Evolutionary conservation across 805 yeast genomes (phyloP), one percentile per base, ranked within the genome.

Genomic region (Saccharomycopsis sp.): DNA sequence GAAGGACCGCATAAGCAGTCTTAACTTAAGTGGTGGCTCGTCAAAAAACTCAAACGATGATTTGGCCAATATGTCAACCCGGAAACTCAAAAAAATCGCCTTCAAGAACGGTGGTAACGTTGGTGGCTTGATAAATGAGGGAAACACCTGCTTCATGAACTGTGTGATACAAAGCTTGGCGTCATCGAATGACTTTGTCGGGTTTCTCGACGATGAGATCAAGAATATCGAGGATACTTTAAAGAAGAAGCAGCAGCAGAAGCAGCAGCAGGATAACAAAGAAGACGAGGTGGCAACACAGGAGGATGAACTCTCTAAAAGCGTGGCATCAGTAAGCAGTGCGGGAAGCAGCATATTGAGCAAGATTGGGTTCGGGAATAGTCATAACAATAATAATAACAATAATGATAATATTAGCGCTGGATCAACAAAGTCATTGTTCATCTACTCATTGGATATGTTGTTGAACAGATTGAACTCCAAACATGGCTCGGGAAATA

Each of bases 121-220:
- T 25, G 96, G 95, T 19, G 96, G 96, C 1, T 68, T 88, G 27
- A 70, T 73, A 44, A 88, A 88, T 56, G 95, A 85, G 49, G 96
- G 96, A 10, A 88, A 88, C 56, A 86, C 96, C 0, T 88, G 96
- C 59, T 88, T 88, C 53, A 86, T 87, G 94, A 88, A 88, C 61
- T 76, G 87, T 18, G 96, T 88, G 1, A 59, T 88, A 20, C 96
- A 88, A 58, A 72, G 83, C 13, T 61, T 87, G 42, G 87, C 95
- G 0, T 79, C 89, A 0, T 79, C 92, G 0, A 67, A 69, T 19
- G 72, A 77, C 26, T 62, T 86, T 27, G 50, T 67, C 15, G 63
- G 65, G 16, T 83, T 80, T 52, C 64, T 83, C 34, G 71, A 74
- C 30, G 60, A 64, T 6, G 68, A 62, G 37, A 57, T 67, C 22